phyloP scores from a whole-genome alignment of 768 basidiomycete species.

The Boletus sp. region DNA sequence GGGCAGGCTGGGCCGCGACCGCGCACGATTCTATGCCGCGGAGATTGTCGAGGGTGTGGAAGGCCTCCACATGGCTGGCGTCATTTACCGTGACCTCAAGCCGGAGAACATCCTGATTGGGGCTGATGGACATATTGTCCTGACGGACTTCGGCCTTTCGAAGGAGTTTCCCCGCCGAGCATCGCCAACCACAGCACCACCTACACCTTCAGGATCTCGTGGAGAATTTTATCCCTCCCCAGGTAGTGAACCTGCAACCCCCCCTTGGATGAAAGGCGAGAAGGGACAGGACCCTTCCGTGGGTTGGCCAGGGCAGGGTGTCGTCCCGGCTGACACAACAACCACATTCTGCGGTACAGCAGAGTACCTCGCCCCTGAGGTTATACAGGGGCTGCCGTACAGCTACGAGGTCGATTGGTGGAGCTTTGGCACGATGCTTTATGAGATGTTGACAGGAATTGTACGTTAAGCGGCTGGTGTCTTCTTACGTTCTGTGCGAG shows the following conservation, averaged over 20 bases:
- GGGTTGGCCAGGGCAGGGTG: slow-evolving; percentile 56
- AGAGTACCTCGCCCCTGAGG: slow-evolving; percentile 95
- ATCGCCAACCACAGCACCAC: slow-evolving; percentile 45
- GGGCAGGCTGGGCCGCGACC: slow-evolving; percentile 89
- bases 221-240: slow-evolving; percentile 54
- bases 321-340: slow-evolving; percentile 60
- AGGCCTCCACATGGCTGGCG: slow-evolving; percentile 88
- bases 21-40: slow-evolving; percentile 94
- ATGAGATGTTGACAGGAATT: slow-evolving; percentile 95
- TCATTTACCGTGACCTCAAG: slow-evolving; percentile 97
- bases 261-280: slow-evolving; percentile 76
- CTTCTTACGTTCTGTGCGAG: slow-evolving; percentile 15
- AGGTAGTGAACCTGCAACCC: slow-evolving; percentile 43
- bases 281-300: slow-evolving; percentile 47
- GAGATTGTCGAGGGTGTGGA: slow-evolving; percentile 97
- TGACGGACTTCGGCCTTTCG: slow-evolving; percentile 95
- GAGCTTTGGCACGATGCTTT: slow-evolving; percentile 96
- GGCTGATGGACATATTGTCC: slow-evolving; percentile 89
- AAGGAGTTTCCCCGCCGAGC: slow-evolving; percentile 77
- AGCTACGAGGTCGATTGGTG: slow-evolving; percentile 98
- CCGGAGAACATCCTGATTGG: slow-evolving; percentile 97
- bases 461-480: slow-evolving; percentile 40
- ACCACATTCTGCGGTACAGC: slow-evolving; percentile 95
- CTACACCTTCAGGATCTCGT: slow-evolving; percentile 53
- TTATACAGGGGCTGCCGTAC: slow-evolving; percentile 87